Evolutionary conservation across 1,139 yeast species (phyloP).

Genomic region (Chernovozyma sophiae-reginae): DNA sequence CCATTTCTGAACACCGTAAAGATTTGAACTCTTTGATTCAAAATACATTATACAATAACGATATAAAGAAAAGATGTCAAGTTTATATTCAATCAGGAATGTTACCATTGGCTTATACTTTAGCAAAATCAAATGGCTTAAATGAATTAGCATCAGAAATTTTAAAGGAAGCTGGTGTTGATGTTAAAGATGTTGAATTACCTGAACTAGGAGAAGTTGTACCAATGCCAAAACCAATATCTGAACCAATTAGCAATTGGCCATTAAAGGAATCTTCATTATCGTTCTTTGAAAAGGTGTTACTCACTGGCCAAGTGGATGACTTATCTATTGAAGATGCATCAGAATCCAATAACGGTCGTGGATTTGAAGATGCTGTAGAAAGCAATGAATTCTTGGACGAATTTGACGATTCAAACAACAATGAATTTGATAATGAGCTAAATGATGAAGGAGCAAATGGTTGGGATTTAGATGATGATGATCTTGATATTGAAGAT

Average conservation of each 20-base stretch:
- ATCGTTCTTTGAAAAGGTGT: slow-evolving; percentile 82
- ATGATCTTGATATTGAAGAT: slow-evolving; percentile 45
- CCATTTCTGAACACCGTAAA: slow-evolving; percentile 85
- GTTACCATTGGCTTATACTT: slow-evolving; percentile 85
- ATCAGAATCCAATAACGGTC: slow-evolving; percentile 15
- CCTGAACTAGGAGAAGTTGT: slow-evolving; percentile 50
- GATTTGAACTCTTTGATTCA: slow-evolving; percentile 79
- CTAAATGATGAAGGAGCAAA: slow-evolving; percentile 37
- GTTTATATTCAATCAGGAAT: slow-evolving; percentile 76
- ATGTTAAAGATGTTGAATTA: slow-evolving; percentile 61
- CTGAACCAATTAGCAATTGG: slow-evolving; percentile 62
- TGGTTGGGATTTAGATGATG: slow-evolving; percentile 54
- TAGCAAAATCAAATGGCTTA: slow-evolving; percentile 85
- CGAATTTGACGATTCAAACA: slow-evolving; percentile 16
- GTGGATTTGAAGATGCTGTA: slow-evolving; percentile 15
- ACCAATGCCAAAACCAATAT: slow-evolving; percentile 43
- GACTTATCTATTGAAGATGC: slow-evolving; percentile 51
- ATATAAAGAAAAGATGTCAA: slow-evolving; percentile 70
- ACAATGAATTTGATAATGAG: slow-evolving; percentile 23
- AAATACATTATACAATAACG: slow-evolving; percentile 74
- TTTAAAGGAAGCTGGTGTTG: slow-evolving; percentile 63
- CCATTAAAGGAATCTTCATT: slow-evolving; percentile 71
- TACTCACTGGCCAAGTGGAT: slow-evolving; percentile 70
- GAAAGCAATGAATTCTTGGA: neutral
- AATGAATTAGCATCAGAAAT: slow-evolving; percentile 69